Conservation (phyloP, 2,329 filamentous ascomycete species). For the Penicillium freii region DNA sequence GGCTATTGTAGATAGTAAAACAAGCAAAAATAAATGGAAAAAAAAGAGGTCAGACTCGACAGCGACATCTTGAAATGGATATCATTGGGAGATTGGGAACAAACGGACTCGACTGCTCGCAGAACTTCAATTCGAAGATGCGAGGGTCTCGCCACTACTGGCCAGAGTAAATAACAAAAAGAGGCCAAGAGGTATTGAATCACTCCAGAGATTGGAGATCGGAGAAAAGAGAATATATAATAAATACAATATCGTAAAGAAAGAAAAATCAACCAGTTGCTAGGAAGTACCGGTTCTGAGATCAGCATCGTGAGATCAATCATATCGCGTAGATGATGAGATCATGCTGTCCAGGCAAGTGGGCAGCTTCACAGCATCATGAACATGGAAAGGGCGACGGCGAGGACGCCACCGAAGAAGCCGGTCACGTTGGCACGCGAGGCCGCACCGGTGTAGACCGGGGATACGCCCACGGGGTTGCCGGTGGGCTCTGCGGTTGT, state of each 20-base stretch:
- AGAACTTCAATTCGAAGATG: background rate
- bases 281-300: background rate
- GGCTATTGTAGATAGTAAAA: background rate
- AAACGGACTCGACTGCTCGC: background rate
- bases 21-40: background rate
- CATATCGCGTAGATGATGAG: background rate
- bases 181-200: conserved; percentile 8
- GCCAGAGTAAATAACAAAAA: conserved; percentile 10
- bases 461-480: conserved; percentile 11
- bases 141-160: background rate
- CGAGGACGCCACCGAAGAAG: conserved; percentile 11
- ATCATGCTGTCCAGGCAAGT: conserved; percentile 7
- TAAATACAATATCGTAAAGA: conserved; percentile 4
- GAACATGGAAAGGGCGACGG: conserved; percentile 13
- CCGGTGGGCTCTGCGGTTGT: background rate
- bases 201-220: conserved; percentile 2
- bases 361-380: conserved; percentile 8
- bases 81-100: conserved; percentile 1
- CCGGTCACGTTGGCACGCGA: conserved; percentile 2
- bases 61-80: background rate
- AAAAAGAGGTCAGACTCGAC: background rate
- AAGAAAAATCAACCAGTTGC: background rate
- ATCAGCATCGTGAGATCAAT: conserved; percentile 10
- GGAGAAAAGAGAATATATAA: background rate
- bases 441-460: conserved; percentile 16